A percentile compares a stretch with the other conserved stretches of the same genome.
phyloP scores from a whole-genome alignment of 2,329 filamentous ascomycete genomes.

The Aureobasidium sp. region DNA sequence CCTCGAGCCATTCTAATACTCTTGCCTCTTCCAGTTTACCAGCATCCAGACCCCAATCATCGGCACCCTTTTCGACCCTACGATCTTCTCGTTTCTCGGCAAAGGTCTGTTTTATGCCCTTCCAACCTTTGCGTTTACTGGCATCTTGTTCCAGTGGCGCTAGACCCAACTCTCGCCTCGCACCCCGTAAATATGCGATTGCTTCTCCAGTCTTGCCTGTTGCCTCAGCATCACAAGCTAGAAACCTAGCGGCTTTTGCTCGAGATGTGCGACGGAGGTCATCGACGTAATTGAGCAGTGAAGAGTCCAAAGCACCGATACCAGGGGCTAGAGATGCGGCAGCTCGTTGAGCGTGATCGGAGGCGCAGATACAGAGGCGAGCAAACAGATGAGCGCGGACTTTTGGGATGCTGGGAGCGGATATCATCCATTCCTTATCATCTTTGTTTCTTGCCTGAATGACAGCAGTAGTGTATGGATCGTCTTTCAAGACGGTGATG shows the following conservation, averaged over 20 bases:
- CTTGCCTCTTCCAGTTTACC: conserved; percentile 77
- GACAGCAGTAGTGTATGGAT: conserved; percentile 79
- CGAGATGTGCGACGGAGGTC: conserved; percentile 68
- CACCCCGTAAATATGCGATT: conserved; percentile 79
- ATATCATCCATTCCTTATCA: conserved; percentile 96
- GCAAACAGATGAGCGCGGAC: conserved; percentile 85
- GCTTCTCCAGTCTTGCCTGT: conserved; percentile 74
- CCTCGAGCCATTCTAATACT: conserved; percentile 78
- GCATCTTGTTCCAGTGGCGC: conserved; percentile 33
- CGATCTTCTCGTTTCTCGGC: conserved; percentile 72
- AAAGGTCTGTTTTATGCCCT: conserved; percentile 65
- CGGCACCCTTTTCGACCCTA: conserved; percentile 62
- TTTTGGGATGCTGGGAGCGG: conserved; percentile 77
- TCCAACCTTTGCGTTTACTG: conserved; percentile 50
- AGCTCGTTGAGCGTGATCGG: conserved; percentile 78
- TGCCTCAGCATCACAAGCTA: conserved; percentile 82
- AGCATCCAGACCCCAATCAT: conserved; percentile 71
- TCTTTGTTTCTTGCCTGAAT: conserved; percentile 74
- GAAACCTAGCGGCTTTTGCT: conserved; percentile 82
- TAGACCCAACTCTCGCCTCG: conserved; percentile 66
- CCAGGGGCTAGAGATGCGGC: conserved; percentile 42
- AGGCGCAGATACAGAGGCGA: conserved; percentile 76
- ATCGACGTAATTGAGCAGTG: conserved; percentile 65
- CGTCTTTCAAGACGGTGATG: conserved; percentile 85
- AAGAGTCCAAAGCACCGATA: conserved; percentile 52